Percentiles rank a stretch among this genome's conserved stretches.
phyloP scores from a whole-genome alignment of 1,139 yeast genomes.

The Sugiyamaella novakii region DNA sequence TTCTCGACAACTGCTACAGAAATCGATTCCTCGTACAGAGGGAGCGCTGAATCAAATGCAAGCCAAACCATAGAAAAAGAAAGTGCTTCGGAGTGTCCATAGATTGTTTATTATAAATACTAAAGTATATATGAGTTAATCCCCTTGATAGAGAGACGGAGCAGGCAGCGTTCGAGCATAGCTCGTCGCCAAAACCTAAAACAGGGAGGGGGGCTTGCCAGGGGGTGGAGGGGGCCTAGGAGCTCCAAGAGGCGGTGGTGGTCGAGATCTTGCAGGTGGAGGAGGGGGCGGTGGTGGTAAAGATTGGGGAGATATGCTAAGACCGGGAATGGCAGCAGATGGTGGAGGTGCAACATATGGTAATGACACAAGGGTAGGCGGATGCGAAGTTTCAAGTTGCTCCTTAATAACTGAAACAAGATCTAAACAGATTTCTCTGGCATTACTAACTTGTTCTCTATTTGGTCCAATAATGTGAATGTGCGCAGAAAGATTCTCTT shows the following conservation, averaged over 20 bases:
- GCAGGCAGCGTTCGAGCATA: no score
- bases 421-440: conserved; percentile 41
- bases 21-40: conserved; percentile 31
- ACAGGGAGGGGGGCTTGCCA: conserved; percentile 22
- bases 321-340: conserved; percentile 22
- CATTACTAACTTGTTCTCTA: conserved; percentile 35
- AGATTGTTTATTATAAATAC: no score
- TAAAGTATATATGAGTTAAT: no score
- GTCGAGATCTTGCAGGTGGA: conserved; percentile 23
- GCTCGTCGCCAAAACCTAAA: neutral
- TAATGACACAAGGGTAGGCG: no score
- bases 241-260: conserved; percentile 24
- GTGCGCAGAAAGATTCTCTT: conserved; percentile 42
- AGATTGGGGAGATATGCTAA: conserved; percentile 16
- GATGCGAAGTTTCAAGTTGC: conserved; percentile 24
- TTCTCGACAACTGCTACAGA: conserved; percentile 27
- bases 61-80: conserved; percentile 3
- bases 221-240: conserved; percentile 28
- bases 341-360: conserved; percentile 14
- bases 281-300: conserved; percentile 27
- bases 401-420: conserved; percentile 40
- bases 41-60: conserved; percentile 31
- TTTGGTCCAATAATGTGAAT: conserved; percentile 39
- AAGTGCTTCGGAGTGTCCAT: no score
- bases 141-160: no score